Evolutionary conservation across 148 eudicot genomes (phyloP), one percentile per base, ranked within the genome.

Genomic region (Vaccinium myrtillus): DNA sequence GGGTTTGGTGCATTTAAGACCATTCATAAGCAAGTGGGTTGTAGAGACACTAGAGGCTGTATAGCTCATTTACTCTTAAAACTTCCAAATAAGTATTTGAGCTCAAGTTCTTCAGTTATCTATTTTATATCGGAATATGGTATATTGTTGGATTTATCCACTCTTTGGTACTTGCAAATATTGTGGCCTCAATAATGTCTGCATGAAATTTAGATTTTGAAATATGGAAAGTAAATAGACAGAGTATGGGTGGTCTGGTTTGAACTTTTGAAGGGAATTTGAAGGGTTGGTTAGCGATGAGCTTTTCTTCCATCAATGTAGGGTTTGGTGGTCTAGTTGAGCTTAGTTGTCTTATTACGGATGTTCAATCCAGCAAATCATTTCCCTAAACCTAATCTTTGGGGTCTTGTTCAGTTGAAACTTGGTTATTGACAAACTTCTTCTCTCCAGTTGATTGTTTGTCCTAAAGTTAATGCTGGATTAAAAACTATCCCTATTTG

Each of bases 1-100:
- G 1, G 23, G 25, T 55, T 54, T 39, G 23, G 53, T 19, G 63
- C 9, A 3, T 80, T 15, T 79, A 30, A 15, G 48, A 32, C 61
- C 81, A 79, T 56, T 7, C 81, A 16, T 56, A 53, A 54, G 51
- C 49, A 79, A 36, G 50, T 56, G 27, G 82, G 67, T 39, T 79
- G 27, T 19, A 79, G 70, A 79, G 54, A 61, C 54, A 43, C 54
- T 61, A 39, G 82, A 39, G 32, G 53, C 13, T 25, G 51, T 10
- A 30, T 49, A 59, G 4, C 43, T 79, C 18, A 56, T 55, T 79
- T 30, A 21, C 63, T 23, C 9, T 23, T n/a, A 50, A 23, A 77
- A 16, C 27, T 21, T 23, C 18, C 81, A 78, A 78, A 78, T 27
- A 54, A 15, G 48, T 27, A 30, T 23, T 19, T 10, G 51, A 25